These are phyloP conservation scores for Trametes elegans DNA, from an alignment of 768 basidiomycete genomes.

Conservation along the genomic window DNA sequence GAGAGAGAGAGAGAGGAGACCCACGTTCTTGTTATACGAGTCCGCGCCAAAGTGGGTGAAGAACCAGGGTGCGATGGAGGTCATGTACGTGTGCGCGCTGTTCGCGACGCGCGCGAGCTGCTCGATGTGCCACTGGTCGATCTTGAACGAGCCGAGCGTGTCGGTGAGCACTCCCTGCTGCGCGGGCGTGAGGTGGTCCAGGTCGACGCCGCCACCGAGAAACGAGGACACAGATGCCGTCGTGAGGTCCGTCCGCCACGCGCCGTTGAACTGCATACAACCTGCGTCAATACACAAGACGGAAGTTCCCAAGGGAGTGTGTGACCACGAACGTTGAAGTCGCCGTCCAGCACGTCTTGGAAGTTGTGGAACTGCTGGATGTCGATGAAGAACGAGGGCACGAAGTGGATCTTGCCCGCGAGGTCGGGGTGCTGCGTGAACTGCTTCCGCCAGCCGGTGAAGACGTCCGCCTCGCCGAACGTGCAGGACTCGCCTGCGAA, in stretches of 20 bases:
- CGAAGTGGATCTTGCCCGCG: conserved; percentile 45
- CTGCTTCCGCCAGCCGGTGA: conserved; percentile 46
- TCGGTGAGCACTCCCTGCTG: conserved; percentile 20
- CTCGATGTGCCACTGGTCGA: conserved; percentile 38
- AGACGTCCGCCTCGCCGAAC: conserved; percentile 45
- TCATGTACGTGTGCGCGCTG: conserved; percentile 29
- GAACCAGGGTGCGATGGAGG: conserved; percentile 67
- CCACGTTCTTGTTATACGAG: conserved; percentile 56
- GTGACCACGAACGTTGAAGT: conserved; percentile 48
- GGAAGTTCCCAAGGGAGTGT: too few relatives aligned
- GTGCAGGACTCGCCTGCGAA: conserved; percentile 63
- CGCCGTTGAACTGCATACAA: conserved; percentile 51
- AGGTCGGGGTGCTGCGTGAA: conserved; percentile 33
- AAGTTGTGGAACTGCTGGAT: conserved; percentile 41
- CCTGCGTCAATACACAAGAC: neutral
- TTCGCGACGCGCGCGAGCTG: conserved; percentile 24
- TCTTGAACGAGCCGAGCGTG: conserved; percentile 26
- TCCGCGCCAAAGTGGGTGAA: conserved; percentile 65
- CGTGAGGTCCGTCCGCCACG: conserved; percentile 44
- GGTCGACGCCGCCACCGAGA: conserved; percentile 27
- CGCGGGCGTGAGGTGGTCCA: conserved; percentile 9
- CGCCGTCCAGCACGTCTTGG: conserved; percentile 52
- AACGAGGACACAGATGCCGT: conserved; percentile 38
- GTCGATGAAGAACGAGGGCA: conserved; percentile 62
- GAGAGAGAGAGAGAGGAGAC: neutral